Base-by-base conservation (phyloP, 805 yeast species). In the Saturnispora mendoncae region DNA sequence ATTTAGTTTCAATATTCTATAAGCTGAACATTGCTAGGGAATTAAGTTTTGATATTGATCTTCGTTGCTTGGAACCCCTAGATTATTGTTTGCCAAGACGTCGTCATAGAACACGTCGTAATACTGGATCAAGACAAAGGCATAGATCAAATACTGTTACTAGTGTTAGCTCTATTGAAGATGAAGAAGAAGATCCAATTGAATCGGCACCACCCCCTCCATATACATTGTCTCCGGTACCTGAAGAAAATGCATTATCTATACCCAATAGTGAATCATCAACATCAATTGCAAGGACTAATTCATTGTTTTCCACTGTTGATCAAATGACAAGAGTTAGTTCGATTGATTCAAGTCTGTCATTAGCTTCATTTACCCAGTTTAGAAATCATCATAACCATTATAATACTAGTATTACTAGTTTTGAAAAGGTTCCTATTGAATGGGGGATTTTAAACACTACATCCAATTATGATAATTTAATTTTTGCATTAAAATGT, bases 21-120 rank as follows among this genome's bases (percentile, higher is more conserved):
- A 60, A 60, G 38, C 43, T 61, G 14, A 57, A 57, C 40, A 51
- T 61, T 30, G 57, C 58, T 0, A 47, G 51, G 33, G 66, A 61
- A 33, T 19, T 61, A n/a, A 56, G 63, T 8, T 47, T 61, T 6
- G 64, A 61, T 24, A 43, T 61, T 6, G 62, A 61, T 17, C 24
- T 41, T 21, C 46, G 66, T 23, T 28, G 39, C 8, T 28, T 47
- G 2, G 38, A 42, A 4, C 65, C 65, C 4, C 21, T 41, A 1
- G 61, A 60, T 42, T 56, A 49, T 40, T 55, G 60, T 32, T 48
- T 57, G 24, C 66, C 66, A 2, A 49, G 64, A 19, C 29, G 50
- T 27, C 14, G 29, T 10, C 13, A 27, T 27, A 13, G 19, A 43
- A 3, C 36, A 45, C 18, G 31, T 35, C 12, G 30, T 28, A n/a